Evolutionary conservation across 2,329 filamentous ascomycete genomes (phyloP), one percentile per base, ranked within the genome.

Genomic region (Furcasterigmium furcatum): DNA sequence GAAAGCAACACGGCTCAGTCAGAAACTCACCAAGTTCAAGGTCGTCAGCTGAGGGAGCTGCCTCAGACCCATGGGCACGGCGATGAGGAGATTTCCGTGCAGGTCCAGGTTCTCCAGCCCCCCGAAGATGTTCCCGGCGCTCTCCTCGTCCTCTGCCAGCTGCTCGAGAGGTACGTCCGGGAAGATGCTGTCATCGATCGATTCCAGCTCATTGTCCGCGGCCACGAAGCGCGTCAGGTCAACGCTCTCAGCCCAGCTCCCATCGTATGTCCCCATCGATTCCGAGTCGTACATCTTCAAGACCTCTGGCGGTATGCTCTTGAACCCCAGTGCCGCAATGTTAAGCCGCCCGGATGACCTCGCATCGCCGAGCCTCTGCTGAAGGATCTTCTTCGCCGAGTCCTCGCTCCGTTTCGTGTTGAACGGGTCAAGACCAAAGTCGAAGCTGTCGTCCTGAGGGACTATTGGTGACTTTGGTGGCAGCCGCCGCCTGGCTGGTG

Each of bases 211-310:
- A 58, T 99, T 97, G 59, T 96, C 91, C 9, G 92, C 91, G 6
- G 88, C 91, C 52, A 94, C 81, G 41, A 97, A 83, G 49, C 87
- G 83, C 1, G 85, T 87, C 38, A 97, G 69, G 59, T 97, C 92
- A 10, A 97, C 89, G 48, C 87, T 86, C 64, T 97, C 92, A 2
- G 91, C 91, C 94, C 94, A 97, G 27, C 85, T 82, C 10, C 83
- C 79, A 29, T 78, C 81, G 19, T 77, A 71, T 12, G 72, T 74
- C 30, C 85, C 80, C 45, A 83, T 76, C 2, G 79, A 76, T 44
- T 91, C 84, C 16, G 88, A 73, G 55, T 91, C 87, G 62, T 96
- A 97, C 91, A 97, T 97, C 45, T 84, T 82, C 67, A 95, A 71
- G 0, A 97, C 87, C 58, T 95, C 88, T 2, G 79, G 66, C 0